Evolutionary conservation across 768 basidiomycete genomes (phyloP).

Genomic region (Tylopilus rubrobrunneus): DNA sequence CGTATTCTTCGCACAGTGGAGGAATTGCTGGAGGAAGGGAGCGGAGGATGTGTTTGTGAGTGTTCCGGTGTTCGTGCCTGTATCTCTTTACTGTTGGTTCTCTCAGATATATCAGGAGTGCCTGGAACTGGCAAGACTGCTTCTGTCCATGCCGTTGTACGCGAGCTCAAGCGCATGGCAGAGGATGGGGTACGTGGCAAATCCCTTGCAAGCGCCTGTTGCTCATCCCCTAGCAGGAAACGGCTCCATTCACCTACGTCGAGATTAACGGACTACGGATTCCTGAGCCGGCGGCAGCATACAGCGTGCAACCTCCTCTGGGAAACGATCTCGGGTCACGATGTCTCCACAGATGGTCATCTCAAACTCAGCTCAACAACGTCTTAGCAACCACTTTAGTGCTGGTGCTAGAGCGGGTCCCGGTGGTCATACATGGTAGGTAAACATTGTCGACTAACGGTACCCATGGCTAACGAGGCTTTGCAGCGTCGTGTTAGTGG

Average conservation of each 20-base stretch:
- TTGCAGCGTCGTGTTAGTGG: slow-evolving; percentile 90
- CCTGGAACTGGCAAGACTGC: slow-evolving; percentile 99
- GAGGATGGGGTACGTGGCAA: slow-evolving; percentile 57
- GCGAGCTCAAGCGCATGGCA: slow-evolving; percentile 87
- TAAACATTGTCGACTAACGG: slow-evolving; percentile 8
- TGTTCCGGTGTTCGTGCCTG: not conserved
- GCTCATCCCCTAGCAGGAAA: slow-evolving; percentile 56
- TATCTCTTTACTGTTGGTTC: not conserved
- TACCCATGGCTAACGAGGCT: not conserved
- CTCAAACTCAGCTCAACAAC: slow-evolving; percentile 69
- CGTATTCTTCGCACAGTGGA: slow-evolving; percentile 73
- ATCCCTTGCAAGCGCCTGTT: not conserved
- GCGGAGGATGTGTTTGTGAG: slow-evolving; percentile 94
- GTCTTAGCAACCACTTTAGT: slow-evolving; percentile 75
- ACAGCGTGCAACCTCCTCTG: slow-evolving; percentile 67
- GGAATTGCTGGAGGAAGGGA: slow-evolving; percentile 86
- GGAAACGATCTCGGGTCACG: slow-evolving; percentile 87
- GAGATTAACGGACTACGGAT: slow-evolving; percentile 97
- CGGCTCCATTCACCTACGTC: slow-evolving; percentile 91
- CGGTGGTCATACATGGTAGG: slow-evolving; percentile 83
- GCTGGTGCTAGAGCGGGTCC: slow-evolving; percentile 64
- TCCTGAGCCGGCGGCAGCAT: slow-evolving; percentile 90
- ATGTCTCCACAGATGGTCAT: slow-evolving; percentile 57
- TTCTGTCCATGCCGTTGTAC: slow-evolving; percentile 89
- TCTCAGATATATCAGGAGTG: slow-evolving; percentile 89